Conservation (phyloP, 257 asterid genomes). For the Solanum okadae region DNA sequence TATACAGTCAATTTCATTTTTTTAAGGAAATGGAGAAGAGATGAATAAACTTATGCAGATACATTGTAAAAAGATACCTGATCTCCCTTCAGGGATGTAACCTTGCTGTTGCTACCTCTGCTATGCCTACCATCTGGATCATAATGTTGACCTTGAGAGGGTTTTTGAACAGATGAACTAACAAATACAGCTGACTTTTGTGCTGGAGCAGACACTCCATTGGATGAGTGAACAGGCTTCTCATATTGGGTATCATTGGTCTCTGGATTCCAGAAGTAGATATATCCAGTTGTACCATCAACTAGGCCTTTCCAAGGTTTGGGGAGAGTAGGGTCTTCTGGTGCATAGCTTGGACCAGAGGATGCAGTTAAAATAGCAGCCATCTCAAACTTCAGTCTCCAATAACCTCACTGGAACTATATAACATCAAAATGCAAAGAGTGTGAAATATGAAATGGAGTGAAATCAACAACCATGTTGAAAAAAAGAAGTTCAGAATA, state of each 20-base stretch:
- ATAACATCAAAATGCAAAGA: neutral
- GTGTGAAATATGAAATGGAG: neutral
- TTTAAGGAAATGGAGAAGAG: neutral
- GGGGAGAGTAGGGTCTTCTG: constrained; percentile 93
- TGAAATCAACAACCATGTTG: neutral
- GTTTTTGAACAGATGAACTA: constrained; percentile 56
- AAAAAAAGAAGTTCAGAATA: neutral
- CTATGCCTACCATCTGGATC: constrained; percentile 31
- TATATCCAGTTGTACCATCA: constrained; percentile 77
- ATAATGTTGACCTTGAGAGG: constrained; percentile 31
- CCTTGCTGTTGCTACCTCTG: constrained; percentile 33
- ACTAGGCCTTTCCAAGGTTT: constrained; percentile 94
- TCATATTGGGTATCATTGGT: constrained; percentile 91
- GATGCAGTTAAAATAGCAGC: constrained; percentile 46
- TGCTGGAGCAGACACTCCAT: constrained; percentile 28
- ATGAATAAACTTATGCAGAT: neutral
- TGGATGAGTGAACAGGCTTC: constrained; percentile 44
- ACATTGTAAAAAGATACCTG: constrained; percentile 25
- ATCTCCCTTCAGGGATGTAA: constrained; percentile 27
- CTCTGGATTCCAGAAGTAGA: constrained; percentile 96
- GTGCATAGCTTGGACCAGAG: constrained; percentile 66
- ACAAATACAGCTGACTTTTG: constrained; percentile 25
- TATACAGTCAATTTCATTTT: neutral
- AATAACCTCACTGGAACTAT: neutral
- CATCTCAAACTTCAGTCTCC: constrained; percentile 32